Percentiles rank a stretch among this genome's conserved stretches.
Evolutionary conservation across 2,329 filamentous ascomycete species (phyloP).

Genomic region (Pseudogymnoascus sp.): DNA sequence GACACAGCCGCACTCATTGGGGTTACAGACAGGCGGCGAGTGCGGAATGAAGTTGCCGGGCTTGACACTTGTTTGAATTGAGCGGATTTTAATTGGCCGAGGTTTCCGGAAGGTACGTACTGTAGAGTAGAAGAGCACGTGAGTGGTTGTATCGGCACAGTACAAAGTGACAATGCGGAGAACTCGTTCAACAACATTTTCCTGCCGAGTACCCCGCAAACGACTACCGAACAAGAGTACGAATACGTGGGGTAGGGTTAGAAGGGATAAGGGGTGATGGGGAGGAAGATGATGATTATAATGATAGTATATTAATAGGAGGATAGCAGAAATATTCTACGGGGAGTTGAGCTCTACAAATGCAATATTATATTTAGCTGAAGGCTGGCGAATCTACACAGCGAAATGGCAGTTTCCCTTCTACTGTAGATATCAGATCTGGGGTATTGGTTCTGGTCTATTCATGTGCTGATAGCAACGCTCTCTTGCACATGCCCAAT

Average conservation of each 20-base stretch:
- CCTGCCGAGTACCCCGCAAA: not conserved
- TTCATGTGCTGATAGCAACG: not conserved
- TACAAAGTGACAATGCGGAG: not conserved
- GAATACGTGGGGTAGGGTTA: not conserved
- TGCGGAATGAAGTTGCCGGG: not conserved
- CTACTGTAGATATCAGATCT: not conserved
- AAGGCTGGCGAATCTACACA: not conserved
- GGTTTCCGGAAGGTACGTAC: not conserved
- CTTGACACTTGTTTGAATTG: not conserved
- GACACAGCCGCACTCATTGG: conserved; percentile 3
- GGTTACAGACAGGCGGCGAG: not conserved
- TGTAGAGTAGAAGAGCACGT: not conserved
- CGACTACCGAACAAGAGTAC: not conserved
- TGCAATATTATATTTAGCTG: not conserved
- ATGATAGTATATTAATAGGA: not conserved
- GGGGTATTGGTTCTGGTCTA: not conserved
- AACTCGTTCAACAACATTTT: conserved; percentile 3
- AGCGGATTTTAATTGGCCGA: conserved; percentile 5
- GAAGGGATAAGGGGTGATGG: not conserved
- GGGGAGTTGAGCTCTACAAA: not conserved
- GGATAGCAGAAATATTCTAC: no score
- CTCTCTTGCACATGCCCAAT: not conserved
- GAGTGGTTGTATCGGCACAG: not conserved
- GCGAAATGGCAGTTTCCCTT: no score
- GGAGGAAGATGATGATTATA: not conserved